phyloP scores from a whole-genome alignment of 768 basidiomycete genomes.

The Kwoniella mangroviensis region DNA sequence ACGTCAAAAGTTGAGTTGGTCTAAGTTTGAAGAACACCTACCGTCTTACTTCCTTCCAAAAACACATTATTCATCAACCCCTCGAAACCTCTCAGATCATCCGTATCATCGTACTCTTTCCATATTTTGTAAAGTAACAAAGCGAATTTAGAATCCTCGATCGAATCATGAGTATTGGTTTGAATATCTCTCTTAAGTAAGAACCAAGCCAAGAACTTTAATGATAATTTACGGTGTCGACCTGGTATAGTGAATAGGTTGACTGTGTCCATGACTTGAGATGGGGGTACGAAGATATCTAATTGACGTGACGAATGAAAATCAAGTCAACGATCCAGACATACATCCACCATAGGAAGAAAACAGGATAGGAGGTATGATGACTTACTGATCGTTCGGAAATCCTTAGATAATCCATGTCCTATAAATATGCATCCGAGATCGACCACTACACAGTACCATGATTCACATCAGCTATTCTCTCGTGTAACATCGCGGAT shows the following conservation, averaged over 20 bases:
- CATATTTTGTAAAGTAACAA: conserved; percentile 82
- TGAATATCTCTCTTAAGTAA: conserved; percentile 91
- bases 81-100: conserved; percentile 67
- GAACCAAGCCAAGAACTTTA: conserved; percentile 93
- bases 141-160: conserved; percentile 91
- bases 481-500: background rate
- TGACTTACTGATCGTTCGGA: conserved; percentile 91
- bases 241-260: conserved; percentile 86
- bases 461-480: background rate
- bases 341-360: too few relatives aligned
- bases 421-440: conserved; percentile 95
- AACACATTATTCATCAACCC: conserved; percentile 74
- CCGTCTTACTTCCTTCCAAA: conserved; percentile 58
- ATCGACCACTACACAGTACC: conserved; percentile 68
- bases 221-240: conserved; percentile 83
- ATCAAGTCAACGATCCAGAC: background rate
- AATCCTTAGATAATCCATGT: conserved; percentile 95
- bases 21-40: conserved; percentile 24
- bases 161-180: conserved; percentile 94
- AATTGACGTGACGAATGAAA: background rate
- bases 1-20: too few relatives aligned
- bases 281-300: conserved; percentile 96
- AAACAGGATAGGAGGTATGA: background rate
- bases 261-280: conserved; percentile 95
- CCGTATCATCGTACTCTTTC: conserved; percentile 66